These are phyloP conservation scores for Pythium dissotocum DNA, from an alignment of 352 stramenopile species.

Conservation along the genomic window DNA sequence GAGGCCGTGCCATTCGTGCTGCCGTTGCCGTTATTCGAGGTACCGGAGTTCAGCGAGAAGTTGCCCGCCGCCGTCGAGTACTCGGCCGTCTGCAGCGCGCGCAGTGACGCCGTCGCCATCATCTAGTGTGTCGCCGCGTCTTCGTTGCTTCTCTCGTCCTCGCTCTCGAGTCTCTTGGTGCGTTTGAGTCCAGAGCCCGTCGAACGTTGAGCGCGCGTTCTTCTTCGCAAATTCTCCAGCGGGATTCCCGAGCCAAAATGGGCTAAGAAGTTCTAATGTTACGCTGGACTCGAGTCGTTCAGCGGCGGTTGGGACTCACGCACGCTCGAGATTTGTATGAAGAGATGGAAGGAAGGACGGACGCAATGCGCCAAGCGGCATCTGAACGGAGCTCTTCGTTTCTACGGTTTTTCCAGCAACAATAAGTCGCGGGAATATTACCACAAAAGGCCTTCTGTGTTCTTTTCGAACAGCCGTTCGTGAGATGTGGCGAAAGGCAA, in stretches of 20 bases:
- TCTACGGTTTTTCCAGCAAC: conserved; percentile 4
- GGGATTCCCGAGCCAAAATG: neutral
- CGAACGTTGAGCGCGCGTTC: neutral
- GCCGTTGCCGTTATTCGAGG: conserved; percentile 2
- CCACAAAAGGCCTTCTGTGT: conserved; percentile 16
- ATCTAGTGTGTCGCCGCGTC: neutral
- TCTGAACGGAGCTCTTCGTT: neutral
- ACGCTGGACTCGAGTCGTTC: neutral
- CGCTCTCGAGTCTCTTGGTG: neutral
- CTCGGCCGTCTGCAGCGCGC: conserved; percentile 17
- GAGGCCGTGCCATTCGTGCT: conserved; percentile 1
- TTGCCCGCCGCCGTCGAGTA: conserved; percentile 10
- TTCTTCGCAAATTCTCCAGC: neutral
- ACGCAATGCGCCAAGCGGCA: conserved; percentile 6
- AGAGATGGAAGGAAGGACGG: neutral
- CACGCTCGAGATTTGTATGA: neutral
- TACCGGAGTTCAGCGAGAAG: conserved; percentile 4
- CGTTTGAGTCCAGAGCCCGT: neutral
- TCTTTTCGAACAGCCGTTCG: conserved; percentile 9
- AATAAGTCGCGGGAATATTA: neutral
- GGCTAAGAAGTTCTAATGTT: neutral
- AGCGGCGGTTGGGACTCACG: neutral
- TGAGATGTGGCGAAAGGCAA: conserved; percentile 9
- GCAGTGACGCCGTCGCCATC: conserved; percentile 1
- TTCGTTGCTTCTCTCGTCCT: neutral